Percentiles rank a stretch among this genome's conserved stretches.
Evolutionary conservation across 1,284 basidiomycete genomes (phyloP).

Genomic region (Naganishia cerealis): DNA sequence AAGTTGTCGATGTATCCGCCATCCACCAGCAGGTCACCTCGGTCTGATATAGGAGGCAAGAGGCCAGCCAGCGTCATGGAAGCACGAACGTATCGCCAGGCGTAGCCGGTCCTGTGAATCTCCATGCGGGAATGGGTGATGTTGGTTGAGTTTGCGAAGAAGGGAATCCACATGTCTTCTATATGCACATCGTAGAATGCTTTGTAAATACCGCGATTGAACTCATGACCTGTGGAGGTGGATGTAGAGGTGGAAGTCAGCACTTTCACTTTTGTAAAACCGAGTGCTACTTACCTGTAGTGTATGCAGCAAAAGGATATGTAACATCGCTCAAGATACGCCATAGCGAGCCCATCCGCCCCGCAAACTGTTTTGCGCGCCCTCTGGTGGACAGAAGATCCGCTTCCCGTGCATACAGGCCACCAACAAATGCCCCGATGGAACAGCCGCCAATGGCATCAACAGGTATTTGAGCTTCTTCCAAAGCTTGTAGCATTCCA

Average conservation of each 20-base stretch:
- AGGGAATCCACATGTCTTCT: conserved; percentile 98
- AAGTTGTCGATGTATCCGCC: conserved; percentile 93
- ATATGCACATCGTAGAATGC: conserved; percentile 89
- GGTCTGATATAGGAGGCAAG: conserved; percentile 89
- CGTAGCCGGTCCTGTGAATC: conserved; percentile 93
- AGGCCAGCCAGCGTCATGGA: conserved; percentile 97
- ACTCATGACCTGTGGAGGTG: conserved; percentile 69
- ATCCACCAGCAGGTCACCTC: conserved; percentile 90
- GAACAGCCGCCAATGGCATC: conserved; percentile 83
- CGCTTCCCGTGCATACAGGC: conserved; percentile 89
- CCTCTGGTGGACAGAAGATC: conserved; percentile 83
- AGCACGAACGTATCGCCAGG: conserved; percentile 81
- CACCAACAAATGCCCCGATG: conserved; percentile 92
- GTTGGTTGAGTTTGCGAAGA: conserved; percentile 98
- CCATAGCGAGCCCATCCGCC: conserved; percentile 90
- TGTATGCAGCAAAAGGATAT: conserved; percentile 95
- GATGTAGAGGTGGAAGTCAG: neutral
- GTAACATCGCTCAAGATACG: conserved; percentile 91
- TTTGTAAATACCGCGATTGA: conserved; percentile 58
- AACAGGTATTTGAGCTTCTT: conserved; percentile 88
- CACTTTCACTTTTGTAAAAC: neutral
- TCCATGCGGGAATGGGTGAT: conserved; percentile 97
- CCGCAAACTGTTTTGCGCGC: conserved; percentile 72
- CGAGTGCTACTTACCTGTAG: conserved; percentile 65
- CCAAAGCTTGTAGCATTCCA: conserved; percentile 82